Percentiles rank a stretch among this genome's conserved stretches.
phyloP scores from a whole-genome alignment of 306 rosid species.

The Fragaria ananassa region DNA sequence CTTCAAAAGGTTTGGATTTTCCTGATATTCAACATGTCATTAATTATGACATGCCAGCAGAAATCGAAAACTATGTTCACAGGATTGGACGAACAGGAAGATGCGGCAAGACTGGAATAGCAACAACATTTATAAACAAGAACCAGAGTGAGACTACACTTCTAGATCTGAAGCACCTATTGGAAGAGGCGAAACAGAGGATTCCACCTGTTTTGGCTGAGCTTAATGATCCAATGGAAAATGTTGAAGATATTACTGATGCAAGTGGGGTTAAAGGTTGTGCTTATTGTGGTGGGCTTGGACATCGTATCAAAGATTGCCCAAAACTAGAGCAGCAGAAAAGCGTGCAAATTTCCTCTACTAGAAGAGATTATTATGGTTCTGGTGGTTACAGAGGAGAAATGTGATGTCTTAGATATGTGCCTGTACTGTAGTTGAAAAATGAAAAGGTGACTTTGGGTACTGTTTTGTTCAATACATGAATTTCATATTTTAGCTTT shows the following conservation, averaged over 20 bases:
- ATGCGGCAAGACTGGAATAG: constrained; percentile 93
- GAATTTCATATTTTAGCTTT: background rate
- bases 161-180: constrained; percentile 87
- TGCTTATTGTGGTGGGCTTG: constrained; percentile 95
- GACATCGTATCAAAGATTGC: constrained; percentile 83
- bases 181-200: constrained; percentile 97
- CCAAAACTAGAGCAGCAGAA: constrained; percentile 89
- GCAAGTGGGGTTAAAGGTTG: constrained; percentile 89
- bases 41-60: constrained; percentile 95
- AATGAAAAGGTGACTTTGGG: background rate
- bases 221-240: constrained; percentile 89
- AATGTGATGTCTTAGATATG: constrained; percentile 37
- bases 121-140: constrained; percentile 89
- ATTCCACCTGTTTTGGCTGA: constrained; percentile 93
- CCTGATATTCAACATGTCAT: constrained; percentile 94
- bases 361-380: constrained; percentile 83
- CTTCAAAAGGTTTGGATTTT: constrained; percentile 93
- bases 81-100: constrained; percentile 94
- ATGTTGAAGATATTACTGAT: constrained; percentile 56
- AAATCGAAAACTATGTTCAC: constrained; percentile 94
- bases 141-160: constrained; percentile 91
- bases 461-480: background rate
- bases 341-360: constrained; percentile 70
- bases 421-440: background rate
- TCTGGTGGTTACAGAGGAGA: constrained; percentile 93